Conservation (phyloP, 139 green algal species). For the Mychonastes homosphaera region DNA sequence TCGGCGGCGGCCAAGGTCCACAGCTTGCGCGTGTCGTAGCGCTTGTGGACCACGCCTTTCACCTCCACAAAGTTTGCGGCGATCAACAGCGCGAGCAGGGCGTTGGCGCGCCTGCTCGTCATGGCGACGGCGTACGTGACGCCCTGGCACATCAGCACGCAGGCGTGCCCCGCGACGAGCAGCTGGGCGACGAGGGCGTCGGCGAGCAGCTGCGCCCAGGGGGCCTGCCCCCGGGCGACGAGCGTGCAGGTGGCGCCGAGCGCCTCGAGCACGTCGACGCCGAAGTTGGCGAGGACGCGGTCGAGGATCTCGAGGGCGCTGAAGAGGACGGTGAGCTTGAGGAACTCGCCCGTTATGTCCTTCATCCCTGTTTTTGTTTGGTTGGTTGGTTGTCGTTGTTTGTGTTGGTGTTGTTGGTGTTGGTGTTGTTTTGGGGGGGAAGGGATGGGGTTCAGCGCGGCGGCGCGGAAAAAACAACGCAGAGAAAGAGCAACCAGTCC, state of each 20-base stretch:
- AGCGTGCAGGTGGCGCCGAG: slow-evolving; percentile 63
- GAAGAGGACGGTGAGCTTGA: slow-evolving; percentile 80
- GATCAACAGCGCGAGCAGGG: slow-evolving; percentile 74
- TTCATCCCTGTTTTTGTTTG: slow-evolving; percentile 16
- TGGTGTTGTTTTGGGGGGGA: not conserved
- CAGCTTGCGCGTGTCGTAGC: slow-evolving; percentile 27
- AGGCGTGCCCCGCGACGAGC: slow-evolving; percentile 41
- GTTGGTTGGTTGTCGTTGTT: not conserved
- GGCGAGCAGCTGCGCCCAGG: slow-evolving; percentile 25
- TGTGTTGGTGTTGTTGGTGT: not conserved
- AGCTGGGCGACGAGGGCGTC: slow-evolving; percentile 41
- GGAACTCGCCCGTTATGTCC: slow-evolving; percentile 67
- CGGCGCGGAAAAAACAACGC: not conserved
- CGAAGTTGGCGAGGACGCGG: slow-evolving; percentile 78
- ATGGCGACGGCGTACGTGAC: slow-evolving; percentile 72
- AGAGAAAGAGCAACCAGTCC: not conserved
- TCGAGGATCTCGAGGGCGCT: slow-evolving; percentile 76
- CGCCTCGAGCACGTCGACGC: slow-evolving; percentile 66
- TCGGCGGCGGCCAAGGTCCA: slow-evolving; percentile 46
- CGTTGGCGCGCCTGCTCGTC: slow-evolving; percentile 62
- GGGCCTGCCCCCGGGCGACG: slow-evolving; percentile 5
- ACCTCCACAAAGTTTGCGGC: slow-evolving; percentile 86
- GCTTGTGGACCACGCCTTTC: slow-evolving; percentile 63
- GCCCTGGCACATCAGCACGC: slow-evolving; percentile 64
- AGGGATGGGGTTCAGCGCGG: not conserved